Base-by-base conservation (phyloP, 2,329 filamentous ascomycete genomes). In the Penicillium sp. region DNA sequence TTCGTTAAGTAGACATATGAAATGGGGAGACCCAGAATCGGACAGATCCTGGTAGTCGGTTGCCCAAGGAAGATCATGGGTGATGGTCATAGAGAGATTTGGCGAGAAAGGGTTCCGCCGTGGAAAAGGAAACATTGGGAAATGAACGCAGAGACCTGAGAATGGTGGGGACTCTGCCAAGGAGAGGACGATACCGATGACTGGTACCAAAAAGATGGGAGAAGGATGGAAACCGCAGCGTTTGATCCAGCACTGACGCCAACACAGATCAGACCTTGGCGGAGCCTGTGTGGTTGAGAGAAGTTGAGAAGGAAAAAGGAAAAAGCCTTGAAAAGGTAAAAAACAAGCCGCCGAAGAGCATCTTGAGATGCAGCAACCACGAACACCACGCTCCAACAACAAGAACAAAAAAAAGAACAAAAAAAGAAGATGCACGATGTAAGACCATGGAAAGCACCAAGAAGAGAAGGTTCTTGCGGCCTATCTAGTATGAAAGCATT, bases 401-500 rank as follows among this genome's bases (percentile, higher is more conserved):
- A 57, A 55, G 53, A 53, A 34, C 39, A 16, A 51, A 61, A 61
- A 56, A 50, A 54, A 36, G n/a, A 18, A 35, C 1, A 51, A 46
- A 46, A 44, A 61, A 23, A 2, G 23, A 10, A 47, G n/a, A 40
- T 40, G 35, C 42, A 10, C 41, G n/a, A 40, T 40, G 35, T 34
- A 47, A 29, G 16, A 16, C 14, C 30, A 26, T 61, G 57, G 55
- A 50, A 62, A 56, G 13, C 19, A 38, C 18, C 19, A 36, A 30
- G 39, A 29, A n/a, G 34, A n/a, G n/a, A n/a, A n/a, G 39, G 18
- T 36, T 44, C 32, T 32, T 16, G 36, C 19, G 27, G 29, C 19
- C 32, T 7, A 26, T 42, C 67, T 63, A 76, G 53, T 76, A 76
- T 18, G 73, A 75, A 51, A 76, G 72, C 74, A 76, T 76, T 19